Base-by-base conservation (phyloP, 345 rosid genomes). In the Camelina neglecta region DNA sequence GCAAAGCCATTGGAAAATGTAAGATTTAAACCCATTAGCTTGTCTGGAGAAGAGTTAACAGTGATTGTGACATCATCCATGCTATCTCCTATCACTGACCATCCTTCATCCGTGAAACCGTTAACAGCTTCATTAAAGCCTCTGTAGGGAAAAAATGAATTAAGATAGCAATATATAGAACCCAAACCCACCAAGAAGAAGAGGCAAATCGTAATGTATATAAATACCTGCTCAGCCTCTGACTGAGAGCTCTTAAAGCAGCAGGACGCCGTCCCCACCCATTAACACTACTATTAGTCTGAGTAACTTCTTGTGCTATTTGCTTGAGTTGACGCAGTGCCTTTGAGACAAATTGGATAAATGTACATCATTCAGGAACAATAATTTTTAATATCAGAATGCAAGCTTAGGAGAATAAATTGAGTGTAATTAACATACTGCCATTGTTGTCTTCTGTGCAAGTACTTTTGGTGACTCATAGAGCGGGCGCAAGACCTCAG, bases 201-300 rank as follows among this genome's bases (percentile, higher is more conserved):
- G 58, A 50, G 39, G 33, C 15, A 73, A 35, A 58, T 67, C 3
- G 10, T 60, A n/a, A 47, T 54, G 48, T 35, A 33, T 45, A 55
- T 67, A 24, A 8, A 60, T 65, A 91, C 99, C 98, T 93, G 95
- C 97, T 96, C 77, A 96, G 83, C 83, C 98, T 86, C 83, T 96
- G 98, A 84, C 95, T 91, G 77, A 96, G 85, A 54, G 93, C 93
- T 71, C 98, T 82, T 65, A 96, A 81, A 6, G 98, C 99, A 72
- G 97, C 98, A 23, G 99, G 99, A 35, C 96, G 91, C 35, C 98
- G 83, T 15, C 98, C 98, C 96, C 97, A 93, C 63, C 92, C 93
- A 75, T 88, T 84, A 44, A 86, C 89, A 64, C 87, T 85, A 69
- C 85, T 89, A 72, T 81, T 90, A 69, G 97, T 75, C 81, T 89